Evolutionary conservation across 352 stramenopile species (phyloP).

Genomic region (Blastocystis hominis): DNA sequence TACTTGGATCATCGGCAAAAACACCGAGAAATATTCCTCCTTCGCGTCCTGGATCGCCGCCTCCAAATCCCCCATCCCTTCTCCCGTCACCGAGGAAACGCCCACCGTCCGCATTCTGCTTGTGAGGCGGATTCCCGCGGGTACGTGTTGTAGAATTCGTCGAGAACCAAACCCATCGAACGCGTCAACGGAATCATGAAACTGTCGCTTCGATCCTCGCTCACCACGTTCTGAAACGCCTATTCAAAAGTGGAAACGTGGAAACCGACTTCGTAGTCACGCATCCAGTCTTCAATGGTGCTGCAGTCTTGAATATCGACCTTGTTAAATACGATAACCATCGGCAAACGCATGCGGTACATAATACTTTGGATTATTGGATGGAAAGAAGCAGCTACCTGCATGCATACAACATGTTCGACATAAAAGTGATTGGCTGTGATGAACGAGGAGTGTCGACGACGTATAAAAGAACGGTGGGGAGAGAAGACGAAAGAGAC

Average conservation of each 20-base stretch:
- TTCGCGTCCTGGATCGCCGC: constrained; percentile 73
- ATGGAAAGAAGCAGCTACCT: too few relatives aligned
- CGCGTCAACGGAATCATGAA: constrained; percentile 81
- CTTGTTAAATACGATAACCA: constrained; percentile 97
- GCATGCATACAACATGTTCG: constrained; percentile 87
- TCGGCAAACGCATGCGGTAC: constrained; percentile 89
- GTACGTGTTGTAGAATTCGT: constrained; percentile 89
- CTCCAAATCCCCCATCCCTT: constrained; percentile 87
- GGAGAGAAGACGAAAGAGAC: constrained; percentile 85
- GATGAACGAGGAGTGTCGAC: constrained; percentile 89
- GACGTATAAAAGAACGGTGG: constrained; percentile 91
- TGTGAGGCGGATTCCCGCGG: too few relatives aligned
- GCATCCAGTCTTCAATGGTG: constrained; percentile 94
- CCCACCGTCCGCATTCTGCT: constrained; percentile 73
- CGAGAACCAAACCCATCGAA: constrained; percentile 72
- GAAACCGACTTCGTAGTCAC: constrained; percentile 75
- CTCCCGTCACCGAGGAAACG: constrained; percentile 85
- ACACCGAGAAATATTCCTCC: constrained; percentile 66
- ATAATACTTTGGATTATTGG: too few relatives aligned
- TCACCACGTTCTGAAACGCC: constrained; percentile 81
- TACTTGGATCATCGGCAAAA: background rate
- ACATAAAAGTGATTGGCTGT: constrained; percentile 97
- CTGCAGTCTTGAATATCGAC: constrained; percentile 84
- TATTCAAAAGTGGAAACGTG: constrained; percentile 60
- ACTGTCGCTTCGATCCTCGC: constrained; percentile 70